A percentile compares a stretch with the other conserved stretches of the same genome.
Evolutionary conservation across 306 rosid species (phyloP).

Genomic region (Cicer chorassanicum): DNA sequence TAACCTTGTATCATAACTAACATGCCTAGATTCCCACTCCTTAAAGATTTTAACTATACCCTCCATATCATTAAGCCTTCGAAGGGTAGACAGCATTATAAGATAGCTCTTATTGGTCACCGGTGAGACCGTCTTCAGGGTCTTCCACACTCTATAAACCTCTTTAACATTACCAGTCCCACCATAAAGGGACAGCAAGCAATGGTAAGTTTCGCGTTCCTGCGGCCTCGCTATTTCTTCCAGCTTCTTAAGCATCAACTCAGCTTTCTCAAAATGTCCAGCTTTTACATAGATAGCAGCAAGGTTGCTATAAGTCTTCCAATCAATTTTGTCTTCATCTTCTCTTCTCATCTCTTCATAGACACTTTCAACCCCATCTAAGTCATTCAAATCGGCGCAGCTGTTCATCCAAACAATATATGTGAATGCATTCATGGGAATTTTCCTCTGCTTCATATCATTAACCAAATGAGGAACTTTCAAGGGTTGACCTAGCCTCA

Average conservation of each 20-base stretch:
- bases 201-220: conserved; percentile 66
- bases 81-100: conserved; percentile 68
- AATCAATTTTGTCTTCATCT: conserved; percentile 42
- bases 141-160: conserved; percentile 72
- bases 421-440: conserved; percentile 46
- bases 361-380: conserved; percentile 61
- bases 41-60: conserved; percentile 60
- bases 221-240: conserved; percentile 54
- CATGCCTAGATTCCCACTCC: conserved; percentile 76
- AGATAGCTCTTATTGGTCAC: conserved; percentile 68
- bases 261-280: conserved; percentile 64
- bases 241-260: conserved; percentile 57
- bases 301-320: conserved; percentile 79
- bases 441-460: conserved; percentile 66
- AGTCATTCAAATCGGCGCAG: conserved; percentile 53
- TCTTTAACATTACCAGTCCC: conserved; percentile 62
- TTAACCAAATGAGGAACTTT: conserved; percentile 59
- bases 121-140: conserved; percentile 55
- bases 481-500: conserved; percentile 66
- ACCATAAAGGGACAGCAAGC: conserved; percentile 69
- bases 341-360: conserved; percentile 64
- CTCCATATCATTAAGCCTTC: conserved; percentile 67
- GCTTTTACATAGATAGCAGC: conserved; percentile 77
- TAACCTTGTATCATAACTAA: conserved; percentile 63
- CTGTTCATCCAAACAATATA: conserved; percentile 83